Conservation (phyloP, 805 yeast genomes). For the Wickerhamomyces queroliae region DNA sequence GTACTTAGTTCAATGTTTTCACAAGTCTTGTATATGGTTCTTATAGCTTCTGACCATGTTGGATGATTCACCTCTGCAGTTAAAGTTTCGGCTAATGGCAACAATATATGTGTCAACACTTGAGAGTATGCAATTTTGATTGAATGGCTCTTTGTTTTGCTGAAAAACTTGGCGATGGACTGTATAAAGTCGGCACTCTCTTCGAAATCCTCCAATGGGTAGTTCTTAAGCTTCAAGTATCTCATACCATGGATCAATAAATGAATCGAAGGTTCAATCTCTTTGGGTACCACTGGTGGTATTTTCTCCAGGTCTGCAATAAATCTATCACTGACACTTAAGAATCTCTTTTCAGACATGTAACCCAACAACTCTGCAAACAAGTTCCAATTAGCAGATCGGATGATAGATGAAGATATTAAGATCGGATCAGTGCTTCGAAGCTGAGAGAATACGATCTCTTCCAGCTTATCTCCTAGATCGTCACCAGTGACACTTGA, state of each 20-base stretch:
- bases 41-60: conserved; percentile 82
- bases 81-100: conserved; percentile 78
- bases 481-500: conserved; percentile 70
- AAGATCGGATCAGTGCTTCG: conserved; percentile 78
- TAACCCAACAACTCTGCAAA: conserved; percentile 85
- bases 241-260: conserved; percentile 89
- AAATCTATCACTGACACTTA: conserved; percentile 88
- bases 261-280: conserved; percentile 58
- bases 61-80: conserved; percentile 97
- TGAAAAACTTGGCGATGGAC: conserved; percentile 80
- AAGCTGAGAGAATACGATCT: conserved; percentile 86
- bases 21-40: conserved; percentile 48
- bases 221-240: conserved; percentile 68
- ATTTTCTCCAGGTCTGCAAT: conserved; percentile 87
- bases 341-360: conserved; percentile 80
- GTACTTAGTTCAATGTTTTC: conserved; percentile 37
- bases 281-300: conserved; percentile 45
- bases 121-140: conserved; percentile 79
- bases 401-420: conserved; percentile 61
- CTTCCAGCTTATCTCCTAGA: conserved; percentile 79
- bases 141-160: conserved; percentile 55
- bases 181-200: conserved; percentile 89
- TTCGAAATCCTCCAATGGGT: conserved; percentile 86
- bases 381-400: conserved; percentile 91
- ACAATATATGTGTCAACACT: conserved; percentile 65